Percentiles rank a stretch among this genome's conserved stretches.
Evolutionary conservation across 441 rosid species (phyloP).

Genomic region (Erysimum cheiri): DNA sequence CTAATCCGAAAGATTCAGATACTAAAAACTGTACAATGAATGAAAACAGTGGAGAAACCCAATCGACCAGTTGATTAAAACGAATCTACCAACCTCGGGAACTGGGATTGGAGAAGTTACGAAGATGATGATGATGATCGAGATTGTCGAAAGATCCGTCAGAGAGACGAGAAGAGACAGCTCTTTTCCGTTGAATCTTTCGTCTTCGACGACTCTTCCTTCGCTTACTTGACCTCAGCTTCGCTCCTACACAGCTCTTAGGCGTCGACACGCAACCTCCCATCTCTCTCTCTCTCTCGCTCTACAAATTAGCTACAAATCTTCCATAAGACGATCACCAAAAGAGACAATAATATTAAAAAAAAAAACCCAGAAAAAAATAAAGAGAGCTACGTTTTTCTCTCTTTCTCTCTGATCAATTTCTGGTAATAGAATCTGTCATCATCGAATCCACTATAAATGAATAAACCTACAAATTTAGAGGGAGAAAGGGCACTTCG

Average conservation of each 20-base stretch:
- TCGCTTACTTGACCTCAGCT: constrained; percentile 53
- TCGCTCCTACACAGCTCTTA: constrained; percentile 58
- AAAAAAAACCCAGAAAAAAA: constrained; percentile 11
- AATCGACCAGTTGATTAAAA: neutral
- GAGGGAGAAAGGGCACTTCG: constrained; percentile 29
- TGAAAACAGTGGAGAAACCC: neutral
- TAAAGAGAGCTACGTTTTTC: constrained; percentile 14
- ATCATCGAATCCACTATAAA: constrained; percentile 37
- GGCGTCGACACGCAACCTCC: constrained; percentile 80
- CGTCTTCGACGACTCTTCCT: constrained; percentile 60
- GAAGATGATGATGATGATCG: constrained; percentile 27
- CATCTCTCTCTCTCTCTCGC: constrained; percentile 45
- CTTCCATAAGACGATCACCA: constrained; percentile 35
- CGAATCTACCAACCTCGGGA: constrained; percentile 55
- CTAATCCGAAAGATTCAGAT: constrained; percentile 35
- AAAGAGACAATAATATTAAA: neutral
- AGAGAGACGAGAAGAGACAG: constrained; percentile 53
- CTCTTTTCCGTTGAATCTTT: constrained; percentile 53
- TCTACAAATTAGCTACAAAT: constrained; percentile 28
- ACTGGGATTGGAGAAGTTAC: constrained; percentile 55
- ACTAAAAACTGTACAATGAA: neutral
- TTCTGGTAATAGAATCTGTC: constrained; percentile 34
- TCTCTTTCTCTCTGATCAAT: constrained; percentile 32
- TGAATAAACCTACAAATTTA: constrained; percentile 17
- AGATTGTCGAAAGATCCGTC: constrained; percentile 56